Conservation (phyloP, 1,139 yeast genomes). For the Candida sanyaensis region DNA sequence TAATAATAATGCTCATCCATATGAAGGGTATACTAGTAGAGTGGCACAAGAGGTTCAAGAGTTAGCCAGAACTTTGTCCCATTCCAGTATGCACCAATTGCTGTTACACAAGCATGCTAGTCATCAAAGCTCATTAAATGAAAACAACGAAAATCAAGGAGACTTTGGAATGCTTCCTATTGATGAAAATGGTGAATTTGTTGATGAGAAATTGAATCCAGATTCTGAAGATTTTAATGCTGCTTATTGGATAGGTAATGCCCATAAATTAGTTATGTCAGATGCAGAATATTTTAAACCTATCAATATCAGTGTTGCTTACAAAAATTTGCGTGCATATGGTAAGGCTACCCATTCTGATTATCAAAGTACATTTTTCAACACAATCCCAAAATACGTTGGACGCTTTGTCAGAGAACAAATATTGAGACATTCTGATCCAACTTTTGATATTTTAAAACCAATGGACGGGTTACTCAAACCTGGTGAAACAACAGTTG, state of each 20-base stretch:
- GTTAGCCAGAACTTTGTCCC: constrained; percentile 8
- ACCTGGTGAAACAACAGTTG: constrained; percentile 40
- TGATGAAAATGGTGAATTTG: constrained; percentile 18
- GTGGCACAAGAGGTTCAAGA: constrained; percentile 7
- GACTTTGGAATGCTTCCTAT: constrained; percentile 7
- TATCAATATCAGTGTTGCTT: constrained; percentile 65
- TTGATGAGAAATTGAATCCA: constrained; percentile 11
- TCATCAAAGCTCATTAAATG: constrained; percentile 55
- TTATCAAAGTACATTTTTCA: constrained; percentile 70
- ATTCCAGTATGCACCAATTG: constrained; percentile 1
- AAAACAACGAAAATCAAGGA: constrained; percentile 5
- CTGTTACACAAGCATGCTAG: constrained; percentile 27
- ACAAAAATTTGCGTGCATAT: constrained; percentile 64
- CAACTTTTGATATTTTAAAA: constrained; percentile 32
- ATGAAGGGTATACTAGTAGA: constrained; percentile 3
- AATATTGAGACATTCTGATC: constrained; percentile 6
- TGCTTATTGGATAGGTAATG: constrained; percentile 26
- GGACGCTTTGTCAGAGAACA: constrained; percentile 2
- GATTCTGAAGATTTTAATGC: constrained; percentile 12
- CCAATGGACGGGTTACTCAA: constrained; percentile 34
- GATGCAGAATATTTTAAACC: constrained; percentile 55
- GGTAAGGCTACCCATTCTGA: constrained; percentile 79
- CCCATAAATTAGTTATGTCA: constrained; percentile 35
- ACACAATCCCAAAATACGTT: constrained; percentile 35
- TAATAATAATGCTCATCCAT: constrained; percentile 1